These are phyloP conservation scores for Grosmannia clavigera DNA, from an alignment of 2,329 filamentous ascomycete species.

Conservation along the genomic window DNA sequence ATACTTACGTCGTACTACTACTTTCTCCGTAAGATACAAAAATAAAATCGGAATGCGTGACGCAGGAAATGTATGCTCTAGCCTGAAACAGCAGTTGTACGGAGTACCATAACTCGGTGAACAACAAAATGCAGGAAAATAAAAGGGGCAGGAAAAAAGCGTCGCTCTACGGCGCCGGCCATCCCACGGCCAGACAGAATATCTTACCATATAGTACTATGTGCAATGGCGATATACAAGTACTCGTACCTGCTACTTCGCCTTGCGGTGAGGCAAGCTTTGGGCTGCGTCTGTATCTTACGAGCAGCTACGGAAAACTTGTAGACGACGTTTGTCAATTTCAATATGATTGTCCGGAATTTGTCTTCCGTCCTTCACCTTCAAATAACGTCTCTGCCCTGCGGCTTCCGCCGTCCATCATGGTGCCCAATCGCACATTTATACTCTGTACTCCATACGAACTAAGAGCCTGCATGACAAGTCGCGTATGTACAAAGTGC, in stretches of 20 bases:
- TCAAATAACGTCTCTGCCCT: too few species aligned
- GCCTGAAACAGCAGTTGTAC: conserved; percentile 4
- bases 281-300: too few species aligned
- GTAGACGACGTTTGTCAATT: too few species aligned
- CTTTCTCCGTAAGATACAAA: background rate
- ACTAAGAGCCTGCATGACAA: background rate
- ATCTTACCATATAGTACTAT: background rate
- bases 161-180: background rate
- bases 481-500: background rate
- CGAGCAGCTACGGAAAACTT: too few species aligned
- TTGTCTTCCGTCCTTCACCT: too few species aligned
- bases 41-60: background rate
- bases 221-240: too few species aligned
- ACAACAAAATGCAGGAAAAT: background rate
- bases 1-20: too few species aligned
- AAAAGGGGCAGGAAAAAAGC: background rate
- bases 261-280: too few species aligned
- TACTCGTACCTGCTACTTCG: too few species aligned
- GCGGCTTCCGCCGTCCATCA: too few species aligned
- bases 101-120: background rate
- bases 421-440: too few species aligned
- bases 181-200: background rate
- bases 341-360: too few species aligned
- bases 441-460: background rate
- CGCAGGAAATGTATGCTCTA: background rate